phyloP scores from a whole-genome alignment of 2,329 filamentous ascomycete genomes.

The Stromatinia cepivora region DNA sequence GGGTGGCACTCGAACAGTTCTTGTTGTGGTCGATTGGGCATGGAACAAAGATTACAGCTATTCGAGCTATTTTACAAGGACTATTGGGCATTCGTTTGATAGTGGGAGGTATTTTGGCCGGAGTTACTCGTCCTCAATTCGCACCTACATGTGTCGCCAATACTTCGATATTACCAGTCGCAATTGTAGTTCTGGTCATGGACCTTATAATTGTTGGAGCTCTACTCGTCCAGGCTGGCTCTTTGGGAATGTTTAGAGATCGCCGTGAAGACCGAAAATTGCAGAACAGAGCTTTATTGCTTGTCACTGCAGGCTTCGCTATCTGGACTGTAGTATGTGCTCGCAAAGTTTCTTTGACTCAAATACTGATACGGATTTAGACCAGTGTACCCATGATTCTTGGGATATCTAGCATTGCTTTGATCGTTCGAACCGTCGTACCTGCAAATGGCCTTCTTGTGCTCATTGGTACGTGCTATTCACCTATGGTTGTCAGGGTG shows the following conservation, averaged over 20 bases:
- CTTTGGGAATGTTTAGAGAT: slow-evolving; percentile 32
- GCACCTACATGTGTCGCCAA: slow-evolving; percentile 39
- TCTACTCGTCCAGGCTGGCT: slow-evolving; percentile 33
- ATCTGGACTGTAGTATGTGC: slow-evolving; percentile 39
- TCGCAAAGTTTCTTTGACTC: background rate
- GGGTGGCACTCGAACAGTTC: slow-evolving; percentile 40
- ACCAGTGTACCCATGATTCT: slow-evolving; percentile 41
- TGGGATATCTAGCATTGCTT: slow-evolving; percentile 34
- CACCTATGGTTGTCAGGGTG: background rate
- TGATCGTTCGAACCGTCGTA: slow-evolving; percentile 39
- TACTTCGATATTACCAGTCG: slow-evolving; percentile 36
- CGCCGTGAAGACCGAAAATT: slow-evolving; percentile 28
- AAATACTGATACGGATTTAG: slow-evolving; percentile 31
- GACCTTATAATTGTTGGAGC: slow-evolving; percentile 39
- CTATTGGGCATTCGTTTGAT: slow-evolving; percentile 37
- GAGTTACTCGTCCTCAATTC: slow-evolving; percentile 40
- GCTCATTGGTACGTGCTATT: slow-evolving; percentile 36
- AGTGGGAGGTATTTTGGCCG: slow-evolving; percentile 38
- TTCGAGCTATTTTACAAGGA: slow-evolving; percentile 36
- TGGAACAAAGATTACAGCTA: slow-evolving; percentile 35
- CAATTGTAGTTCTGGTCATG: slow-evolving; percentile 38
- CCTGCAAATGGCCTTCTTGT: slow-evolving; percentile 39
- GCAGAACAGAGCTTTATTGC: slow-evolving; percentile 36
- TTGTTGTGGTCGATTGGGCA: slow-evolving; percentile 40
- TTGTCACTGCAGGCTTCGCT: slow-evolving; percentile 35